Evolutionary conservation across 352 stramenopile genomes (phyloP), one percentile per base, ranked within the genome.

Genomic region (Globisporangium irregulare): DNA sequence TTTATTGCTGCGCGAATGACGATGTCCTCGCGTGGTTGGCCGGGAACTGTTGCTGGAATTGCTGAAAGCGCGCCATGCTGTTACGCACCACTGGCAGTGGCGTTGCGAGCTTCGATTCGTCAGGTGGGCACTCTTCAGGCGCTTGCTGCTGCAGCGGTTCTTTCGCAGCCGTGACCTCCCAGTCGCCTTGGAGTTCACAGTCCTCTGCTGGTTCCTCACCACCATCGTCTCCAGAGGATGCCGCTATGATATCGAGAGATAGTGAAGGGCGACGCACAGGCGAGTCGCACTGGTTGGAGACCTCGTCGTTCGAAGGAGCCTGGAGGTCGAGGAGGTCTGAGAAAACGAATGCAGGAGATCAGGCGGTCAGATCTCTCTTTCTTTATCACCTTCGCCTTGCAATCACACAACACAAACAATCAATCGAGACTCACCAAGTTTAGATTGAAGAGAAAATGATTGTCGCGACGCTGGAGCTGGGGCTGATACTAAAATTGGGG

Each of bases 201-300:
- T 25, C 34, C 20, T 50, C 43, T 36, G 56, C 57, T 1, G n/a
- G 48, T 34, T 64, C 57, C 3, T 63, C 63, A 18, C 29, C 66
- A 48, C 29, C 14, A 8, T 27, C 7, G 4, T 54, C 34, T 32
- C 20, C 32, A 22, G 14, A 36, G 10, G 38, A 48, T 15, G n/a
- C 14, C 6, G 12, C n/a, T 20, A 27, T 3, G 14, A 7, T 15
- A 15, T 36, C 34, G n/a, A 34, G n/a, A 18, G 60, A 38, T 0
- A 41, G n/a, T 3, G 27, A 12, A 22, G 24, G 18, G 34, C 20
- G 66, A 25, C 36, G 66, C 24, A 62, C 18, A 55, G 71, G 73
- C 6, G 79, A 82, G 46, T 88, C 79, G 53, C 71, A 81, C 48
- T 89, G 82, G 68, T 91, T 91, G 15, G 81, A 89, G 25, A 73